Percentiles rank a stretch among this genome's conserved stretches.
phyloP scores from a whole-genome alignment of 306 rosid genomes.

The Lathyrus sativus region DNA sequence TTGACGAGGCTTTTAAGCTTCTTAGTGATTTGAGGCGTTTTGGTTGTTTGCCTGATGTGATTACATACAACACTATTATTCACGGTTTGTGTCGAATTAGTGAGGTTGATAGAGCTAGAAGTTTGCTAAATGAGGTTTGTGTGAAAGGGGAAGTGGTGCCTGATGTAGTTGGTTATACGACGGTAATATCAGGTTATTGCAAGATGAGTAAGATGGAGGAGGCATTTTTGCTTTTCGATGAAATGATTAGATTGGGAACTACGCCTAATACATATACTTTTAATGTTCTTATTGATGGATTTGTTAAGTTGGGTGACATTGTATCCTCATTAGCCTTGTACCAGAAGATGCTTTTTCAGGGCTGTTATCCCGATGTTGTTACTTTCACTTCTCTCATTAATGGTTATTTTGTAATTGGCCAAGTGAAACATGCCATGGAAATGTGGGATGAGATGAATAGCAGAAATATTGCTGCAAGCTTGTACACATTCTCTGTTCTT shows the following conservation, averaged over 20 bases:
- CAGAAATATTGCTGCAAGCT: conserved; percentile 48
- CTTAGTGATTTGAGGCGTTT: conserved; percentile 54
- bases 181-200: conserved; percentile 70
- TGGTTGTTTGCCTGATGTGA: conserved; percentile 61
- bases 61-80: conserved; percentile 68
- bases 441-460: conserved; percentile 71
- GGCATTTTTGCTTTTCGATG: conserved; percentile 58
- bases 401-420: conserved; percentile 62
- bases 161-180: conserved; percentile 65
- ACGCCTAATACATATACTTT: conserved; percentile 62
- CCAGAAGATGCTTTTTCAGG: conserved; percentile 54
- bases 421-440: conserved; percentile 52
- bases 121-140: conserved; percentile 54
- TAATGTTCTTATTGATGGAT: conserved; percentile 73
- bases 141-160: conserved; percentile 47
- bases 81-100: conserved; percentile 62
- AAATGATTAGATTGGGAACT: conserved; percentile 54
- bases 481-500: conserved; percentile 68
- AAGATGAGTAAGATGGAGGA: conserved; percentile 58
- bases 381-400: conserved; percentile 70
- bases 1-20: conserved; percentile 54
- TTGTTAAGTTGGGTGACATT: conserved; percentile 62
- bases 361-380: conserved; percentile 60
- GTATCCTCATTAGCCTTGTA: conserved; percentile 51
- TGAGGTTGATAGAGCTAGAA: conserved; percentile 56